Percentiles rank a stretch among this genome's conserved stretches.
These are phyloP conservation scores for Phytopythium helicoides DNA, from an alignment of 352 stramenopile genomes.

Conservation along the genomic window DNA sequence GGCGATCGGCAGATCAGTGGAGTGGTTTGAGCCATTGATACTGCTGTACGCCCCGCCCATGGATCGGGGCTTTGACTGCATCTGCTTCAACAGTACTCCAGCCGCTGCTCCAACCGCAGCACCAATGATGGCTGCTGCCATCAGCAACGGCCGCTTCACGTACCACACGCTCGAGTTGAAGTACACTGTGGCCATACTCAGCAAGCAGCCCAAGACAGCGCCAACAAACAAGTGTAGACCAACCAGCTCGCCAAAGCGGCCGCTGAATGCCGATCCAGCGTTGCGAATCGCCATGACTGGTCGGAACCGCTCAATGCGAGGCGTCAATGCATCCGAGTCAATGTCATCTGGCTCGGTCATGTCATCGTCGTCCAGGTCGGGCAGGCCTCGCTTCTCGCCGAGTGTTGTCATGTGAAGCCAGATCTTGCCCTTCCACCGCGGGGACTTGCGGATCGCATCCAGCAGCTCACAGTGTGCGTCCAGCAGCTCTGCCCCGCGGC, in stretches of 20 bases:
- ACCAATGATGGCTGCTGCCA: constrained; percentile 21
- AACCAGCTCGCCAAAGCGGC: constrained; percentile 24
- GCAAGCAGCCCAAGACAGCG: constrained; percentile 18
- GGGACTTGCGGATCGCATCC: constrained; percentile 33
- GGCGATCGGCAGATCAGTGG: constrained; percentile 25
- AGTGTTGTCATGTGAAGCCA: constrained; percentile 46
- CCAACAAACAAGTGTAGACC: constrained; percentile 34
- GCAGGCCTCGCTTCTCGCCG: constrained; percentile 4
- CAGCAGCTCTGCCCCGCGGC: constrained; percentile 44
- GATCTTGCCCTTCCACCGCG: constrained; percentile 44
- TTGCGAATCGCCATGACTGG: constrained; percentile 21
- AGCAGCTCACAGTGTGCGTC: constrained; percentile 40
- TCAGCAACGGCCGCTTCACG: constrained; percentile 30
- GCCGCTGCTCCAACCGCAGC: constrained; percentile 23
- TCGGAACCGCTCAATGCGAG: constrained; percentile 39
- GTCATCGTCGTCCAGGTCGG: constrained; percentile 22
- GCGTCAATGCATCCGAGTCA: constrained; percentile 17
- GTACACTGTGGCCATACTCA: constrained; percentile 35
- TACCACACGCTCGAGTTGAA: constrained; percentile 30
- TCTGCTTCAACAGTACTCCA: constrained; percentile 15
- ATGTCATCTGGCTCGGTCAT: constrained; percentile 32
- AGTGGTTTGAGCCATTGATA: constrained; percentile 9
- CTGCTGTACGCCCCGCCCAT: constrained; percentile 8
- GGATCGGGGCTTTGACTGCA: neutral
- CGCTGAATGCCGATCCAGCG: constrained; percentile 27